Base-by-base conservation (phyloP, 2,329 filamentous ascomycete species). In the Westerdykella sp. region DNA sequence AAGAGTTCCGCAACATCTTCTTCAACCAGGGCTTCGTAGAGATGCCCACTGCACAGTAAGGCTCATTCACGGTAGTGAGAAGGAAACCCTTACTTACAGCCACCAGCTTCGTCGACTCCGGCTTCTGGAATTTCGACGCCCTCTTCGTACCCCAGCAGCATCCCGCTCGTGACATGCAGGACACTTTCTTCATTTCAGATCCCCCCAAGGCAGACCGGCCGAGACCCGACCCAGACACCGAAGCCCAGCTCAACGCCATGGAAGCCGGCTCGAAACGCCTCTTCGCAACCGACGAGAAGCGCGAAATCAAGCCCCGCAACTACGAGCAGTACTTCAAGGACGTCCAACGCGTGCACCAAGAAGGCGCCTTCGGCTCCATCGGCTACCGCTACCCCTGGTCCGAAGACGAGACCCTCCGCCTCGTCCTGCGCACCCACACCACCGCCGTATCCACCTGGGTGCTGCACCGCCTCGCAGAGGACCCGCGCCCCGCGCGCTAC, bases 21-120 rank as follows among this genome's bases (percentile, higher is more conserved):
- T 97, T 98, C 72, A 89, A 95, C 67, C 95, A 95, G 83, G 93
- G 91, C 41, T 98, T 97, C 73, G 84, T 91, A 61, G 93, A 98
- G 75, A 97, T 98, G 93, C 87, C 90, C 12, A 96, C 91, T 39
- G 85, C 85, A 71, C 81, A 87, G 72, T 76, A 59, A 48, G 67
- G 49, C 3, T 35, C 36, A 7, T 18, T 12, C 4, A 28, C 25
- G 25, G 4, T 7, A 28, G 7, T 28, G 7, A 10, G 4, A 5
- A 15, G 6, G 13, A 5, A 9, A 15, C 23, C 6, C 21, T 21
- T 12, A 5, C 12, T 30, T 13, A 37, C 41, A n/a, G 6, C 41
- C 15, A 22, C 18, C 39, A 77, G 74, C 67, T 96, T 84, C 66
- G 90, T 97, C 50, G 93, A 98, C 72, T 91, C 90, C 11, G 90